Percentiles rank a stretch among this genome's conserved stretches.
These are phyloP conservation scores for Crithidia thermophila DNA, from an alignment of 208 protist species.

Conservation along the genomic window DNA sequence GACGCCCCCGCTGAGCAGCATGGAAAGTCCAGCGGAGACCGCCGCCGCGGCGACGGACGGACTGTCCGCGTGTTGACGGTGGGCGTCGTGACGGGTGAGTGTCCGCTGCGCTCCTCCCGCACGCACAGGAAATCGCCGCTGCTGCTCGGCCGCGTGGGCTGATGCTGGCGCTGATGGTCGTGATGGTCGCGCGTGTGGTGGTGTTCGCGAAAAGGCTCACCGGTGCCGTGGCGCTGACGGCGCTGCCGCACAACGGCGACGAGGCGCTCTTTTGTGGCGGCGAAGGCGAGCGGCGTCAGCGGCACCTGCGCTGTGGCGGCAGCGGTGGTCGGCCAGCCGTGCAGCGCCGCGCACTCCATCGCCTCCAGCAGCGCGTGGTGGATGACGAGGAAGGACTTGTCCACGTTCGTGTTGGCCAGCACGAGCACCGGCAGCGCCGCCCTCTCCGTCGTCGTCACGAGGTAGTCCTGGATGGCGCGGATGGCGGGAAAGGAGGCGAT, in stretches of 20 bases:
- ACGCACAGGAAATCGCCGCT: too few species aligned
- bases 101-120: too few species aligned
- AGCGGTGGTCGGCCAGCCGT: constrained; percentile 30
- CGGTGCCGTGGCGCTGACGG: not conserved
- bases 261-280: constrained; percentile 8
- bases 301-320: constrained; percentile 18
- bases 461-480: constrained; percentile 81
- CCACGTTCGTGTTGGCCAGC: constrained; percentile 92
- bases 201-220: not conserved
- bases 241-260: constrained; percentile 30
- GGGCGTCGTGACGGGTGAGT: not conserved
- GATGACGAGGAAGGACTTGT: constrained; percentile 78
- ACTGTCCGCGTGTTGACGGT: too few species aligned
- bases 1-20: too few species aligned
- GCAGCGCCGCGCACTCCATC: constrained; percentile 40
- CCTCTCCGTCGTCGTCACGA: constrained; percentile 34
- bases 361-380: constrained; percentile 72
- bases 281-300: constrained; percentile 20
- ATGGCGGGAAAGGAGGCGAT: constrained; percentile 88
- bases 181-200: not conserved
- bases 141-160: too few species aligned
- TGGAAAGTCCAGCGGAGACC: too few species aligned
- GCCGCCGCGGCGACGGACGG: too few species aligned
- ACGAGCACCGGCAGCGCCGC: constrained; percentile 50
- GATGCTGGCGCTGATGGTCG: not conserved